Evolutionary conservation across 75 land plant species (phyloP), one percentile per base, ranked within the genome.

Genomic region (Larix kaempferi): DNA sequence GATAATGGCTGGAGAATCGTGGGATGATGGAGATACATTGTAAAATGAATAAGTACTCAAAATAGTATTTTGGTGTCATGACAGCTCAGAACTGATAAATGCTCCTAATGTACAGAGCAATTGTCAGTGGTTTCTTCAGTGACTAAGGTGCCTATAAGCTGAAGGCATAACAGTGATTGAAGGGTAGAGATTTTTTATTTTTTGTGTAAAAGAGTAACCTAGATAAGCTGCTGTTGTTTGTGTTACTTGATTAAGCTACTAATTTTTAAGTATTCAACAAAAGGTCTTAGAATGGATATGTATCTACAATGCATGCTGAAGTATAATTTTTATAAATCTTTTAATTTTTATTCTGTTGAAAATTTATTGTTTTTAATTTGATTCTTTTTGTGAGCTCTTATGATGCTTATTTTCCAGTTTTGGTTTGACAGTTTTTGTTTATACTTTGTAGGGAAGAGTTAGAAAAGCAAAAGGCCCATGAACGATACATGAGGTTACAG

Each of bases 381-480:
- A 16, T 2, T 65, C 39, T 37, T 67, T 17, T 67, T 67, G 44
- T 2, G 19, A 1, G 41, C 16, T 55, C 17, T 17, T 26, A 15
- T 27, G 5, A 22, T 60, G 13, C 74, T 75, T 23, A 57, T 74
- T 35, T 33, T 10, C 11, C 23, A 7, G 19, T 69, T 41, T 25
- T 60, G 16, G 39, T 22, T 27, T 75, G 74, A 77, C 14, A 33
- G 6, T 67, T 6, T 39, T 16, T 74, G 64, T 56, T 11, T 39
- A 16, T 49, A 49, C 12, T 19, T 3, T 59, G n/a, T 76, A 94
- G 98, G 74, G 98, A 94, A 77, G 98, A 93, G 73, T 71, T 94
- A 54, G 98, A 93, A 84, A 94, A 91, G 77, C 93, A 94, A 76
- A 90, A 80, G 78, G 95, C 98, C 37, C 95, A 91, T 93, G 98